Evolutionary conservation across 192 early-diverging fungal genomes (phyloP).

Genomic region (Umbelopsis isabellina): DNA sequence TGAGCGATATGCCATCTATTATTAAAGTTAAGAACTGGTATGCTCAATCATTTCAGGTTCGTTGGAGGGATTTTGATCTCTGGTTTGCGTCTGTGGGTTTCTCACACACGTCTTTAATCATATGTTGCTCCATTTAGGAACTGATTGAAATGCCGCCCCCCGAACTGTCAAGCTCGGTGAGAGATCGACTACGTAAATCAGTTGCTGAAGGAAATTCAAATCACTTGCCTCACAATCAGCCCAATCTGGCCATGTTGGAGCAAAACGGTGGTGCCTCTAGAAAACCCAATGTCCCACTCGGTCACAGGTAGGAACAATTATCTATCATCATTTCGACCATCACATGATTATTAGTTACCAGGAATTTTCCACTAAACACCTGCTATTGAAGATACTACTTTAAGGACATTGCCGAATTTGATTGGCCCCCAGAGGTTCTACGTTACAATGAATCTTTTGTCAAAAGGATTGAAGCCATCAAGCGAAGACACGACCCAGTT

Average conservation of each 20-base stretch:
- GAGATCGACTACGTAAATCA: slow-evolving; percentile 11
- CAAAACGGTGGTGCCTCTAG: slow-evolving; percentile 6
- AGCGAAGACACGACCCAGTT: slow-evolving; percentile 90
- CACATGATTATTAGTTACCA: slow-evolving; percentile 9
- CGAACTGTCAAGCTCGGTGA: slow-evolving; percentile 17
- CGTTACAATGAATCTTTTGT: slow-evolving; percentile 87
- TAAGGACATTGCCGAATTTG: slow-evolving; percentile 51
- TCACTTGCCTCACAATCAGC: slow-evolving; percentile 46
- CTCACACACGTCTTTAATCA: background rate
- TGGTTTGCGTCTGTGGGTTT: background rate
- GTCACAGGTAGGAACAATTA: slow-evolving; percentile 49
- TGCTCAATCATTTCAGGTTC: slow-evolving; percentile 83
- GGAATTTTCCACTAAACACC: background rate
- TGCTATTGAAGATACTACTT: slow-evolving; percentile 45
- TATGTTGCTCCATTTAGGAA: slow-evolving; percentile 32
- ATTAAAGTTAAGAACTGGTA: slow-evolving; percentile 95
- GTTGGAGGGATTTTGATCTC: background rate
- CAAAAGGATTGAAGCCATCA: slow-evolving; percentile 88
- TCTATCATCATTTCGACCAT: background rate
- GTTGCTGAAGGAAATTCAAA: background rate
- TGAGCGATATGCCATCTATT: slow-evolving; percentile 91
- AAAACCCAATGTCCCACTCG: slow-evolving; percentile 41
- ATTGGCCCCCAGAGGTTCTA: slow-evolving; percentile 69
- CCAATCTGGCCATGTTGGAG: slow-evolving; percentile 46
- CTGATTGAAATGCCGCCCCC: slow-evolving; percentile 38